Base-by-base conservation (phyloP, 495 filamentous ascomycete genomes). In the Penicillium simplicissimum region DNA sequence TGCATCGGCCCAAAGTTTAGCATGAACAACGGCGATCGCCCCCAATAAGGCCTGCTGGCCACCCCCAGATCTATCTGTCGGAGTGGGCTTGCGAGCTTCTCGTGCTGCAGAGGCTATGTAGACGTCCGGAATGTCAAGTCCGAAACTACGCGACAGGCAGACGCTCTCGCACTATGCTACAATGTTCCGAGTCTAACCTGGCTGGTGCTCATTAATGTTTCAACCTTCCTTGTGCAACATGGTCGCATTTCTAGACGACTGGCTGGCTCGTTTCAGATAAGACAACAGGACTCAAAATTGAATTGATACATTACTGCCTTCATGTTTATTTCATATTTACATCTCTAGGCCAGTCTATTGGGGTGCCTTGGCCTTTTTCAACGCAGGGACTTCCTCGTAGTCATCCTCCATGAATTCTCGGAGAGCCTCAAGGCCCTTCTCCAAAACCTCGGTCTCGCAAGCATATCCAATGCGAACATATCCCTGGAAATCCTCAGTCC, bases 391-490 rank as follows among this genome's bases (percentile, higher is more conserved):
- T 62, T 82, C 80, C 52, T 86, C 81, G 67, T 82, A 84, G 8
- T 78, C 80, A 56, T 83, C 82, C 36, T 80, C 78, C 73, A 96
- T 74, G 72, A 93, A 96, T 17, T 64, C 64, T 15, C 78, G 77
- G 55, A 92, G 64, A 47, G 76, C 82, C 61, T 87, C 76, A 64
- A 96, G 62, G 8, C 86, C 93, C 64, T 87, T 81, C 57, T 83
- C 78, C 47, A 96, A 67, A 11, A 93, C 84, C 28, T 84, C 79
- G 0, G 90, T 93, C 58, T 89, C 81, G 61, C 82, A 86, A n/a
- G 85, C 90, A 74, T 87, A 96, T 4, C 92, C 91, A 59, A 97
- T 82, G 47, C 93, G 77, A 4, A 96, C 88, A 73, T 82, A 95
- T 7, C 93, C 93, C 63, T 81, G 77, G 59, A 93, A 96, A 48